phyloP scores from a whole-genome alignment of 306 rosid species.

The Cajanus cajan region DNA sequence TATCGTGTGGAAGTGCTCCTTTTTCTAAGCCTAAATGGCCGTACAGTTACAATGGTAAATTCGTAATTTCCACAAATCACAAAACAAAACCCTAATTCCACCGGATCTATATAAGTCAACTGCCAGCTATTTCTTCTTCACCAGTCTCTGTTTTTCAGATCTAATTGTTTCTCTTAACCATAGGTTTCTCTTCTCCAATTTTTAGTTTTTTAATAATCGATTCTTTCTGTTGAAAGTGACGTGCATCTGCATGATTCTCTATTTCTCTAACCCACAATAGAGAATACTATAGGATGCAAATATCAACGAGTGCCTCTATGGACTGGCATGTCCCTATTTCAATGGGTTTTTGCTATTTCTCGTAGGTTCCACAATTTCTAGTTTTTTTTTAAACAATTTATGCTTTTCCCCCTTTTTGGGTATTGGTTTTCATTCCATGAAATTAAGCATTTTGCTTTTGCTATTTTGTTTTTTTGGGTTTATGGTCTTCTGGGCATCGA shows the following conservation, averaged over 20 bases:
- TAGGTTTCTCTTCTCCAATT: neutral
- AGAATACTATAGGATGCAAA: slow-evolving; percentile 59
- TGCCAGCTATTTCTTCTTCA: accelerated
- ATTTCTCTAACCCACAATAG: slow-evolving; percentile 30
- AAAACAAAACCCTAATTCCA: slow-evolving; percentile 38
- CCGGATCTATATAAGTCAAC: slow-evolving; percentile 12
- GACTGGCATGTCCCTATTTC: slow-evolving; percentile 49
- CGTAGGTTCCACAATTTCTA: slow-evolving; percentile 50
- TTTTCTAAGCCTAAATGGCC: neutral
- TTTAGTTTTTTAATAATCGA: too few species aligned
- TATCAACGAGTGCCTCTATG: slow-evolving; percentile 47
- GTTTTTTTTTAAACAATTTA: neutral
- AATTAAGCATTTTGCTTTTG: neutral
- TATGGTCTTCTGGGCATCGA: neutral
- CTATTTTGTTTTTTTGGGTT: neutral
- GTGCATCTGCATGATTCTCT: slow-evolving; percentile 50
- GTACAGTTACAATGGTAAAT: neutral
- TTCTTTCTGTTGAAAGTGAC: neutral
- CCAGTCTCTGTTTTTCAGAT: neutral
- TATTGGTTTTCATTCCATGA: neutral
- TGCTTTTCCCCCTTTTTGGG: neutral
- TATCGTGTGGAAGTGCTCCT: neutral
- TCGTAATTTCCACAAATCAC: neutral
- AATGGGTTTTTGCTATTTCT: slow-evolving; percentile 60
- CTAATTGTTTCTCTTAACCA: neutral